Percentiles rank a stretch among this genome's conserved stretches.
These are phyloP conservation scores for Colletotrichum tamarilloi DNA, from an alignment of 2,329 filamentous ascomycete genomes.

Conservation along the genomic window DNA sequence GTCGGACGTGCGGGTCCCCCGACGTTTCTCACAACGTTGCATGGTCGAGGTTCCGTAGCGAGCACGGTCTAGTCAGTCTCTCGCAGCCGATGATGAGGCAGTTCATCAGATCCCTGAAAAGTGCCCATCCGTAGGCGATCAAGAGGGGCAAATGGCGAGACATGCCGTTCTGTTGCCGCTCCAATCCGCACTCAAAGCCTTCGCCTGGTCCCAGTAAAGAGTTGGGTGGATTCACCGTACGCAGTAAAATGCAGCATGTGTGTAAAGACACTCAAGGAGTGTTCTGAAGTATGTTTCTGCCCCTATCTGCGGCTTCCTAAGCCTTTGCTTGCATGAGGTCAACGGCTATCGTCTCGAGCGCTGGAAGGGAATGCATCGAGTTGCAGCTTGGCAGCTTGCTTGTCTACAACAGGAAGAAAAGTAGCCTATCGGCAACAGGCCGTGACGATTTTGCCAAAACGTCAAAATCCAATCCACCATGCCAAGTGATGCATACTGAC, in stretches of 20 bases:
- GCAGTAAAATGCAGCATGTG: not conserved
- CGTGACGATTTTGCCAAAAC: not conserved
- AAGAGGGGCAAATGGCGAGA: not conserved
- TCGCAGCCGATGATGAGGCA: not conserved
- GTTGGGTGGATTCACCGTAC: not conserved
- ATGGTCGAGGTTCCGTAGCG: not conserved
- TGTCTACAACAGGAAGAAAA: constrained; percentile 11
- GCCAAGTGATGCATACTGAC: constrained; percentile 18
- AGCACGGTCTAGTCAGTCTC: not conserved
- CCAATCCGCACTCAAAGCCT: not conserved
- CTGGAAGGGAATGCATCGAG: not conserved
- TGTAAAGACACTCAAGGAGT: not conserved
- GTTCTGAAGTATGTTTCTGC: not conserved
- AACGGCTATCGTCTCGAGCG: not conserved
- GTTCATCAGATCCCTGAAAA: not conserved
- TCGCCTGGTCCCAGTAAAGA: not conserved
- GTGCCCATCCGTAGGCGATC: not conserved
- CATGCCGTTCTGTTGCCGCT: constrained; percentile 15
- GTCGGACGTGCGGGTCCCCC: not conserved
- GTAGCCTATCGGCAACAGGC: constrained; percentile 26
- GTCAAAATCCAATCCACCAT: not conserved
- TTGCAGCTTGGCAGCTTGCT: constrained; percentile 14
- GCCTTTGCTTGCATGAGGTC: not conserved
- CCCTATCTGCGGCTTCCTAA: not conserved
- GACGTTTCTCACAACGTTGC: not conserved